Conservation (phyloP, 192 early-diverging fungal species). For the Linnemannia elongata region DNA sequence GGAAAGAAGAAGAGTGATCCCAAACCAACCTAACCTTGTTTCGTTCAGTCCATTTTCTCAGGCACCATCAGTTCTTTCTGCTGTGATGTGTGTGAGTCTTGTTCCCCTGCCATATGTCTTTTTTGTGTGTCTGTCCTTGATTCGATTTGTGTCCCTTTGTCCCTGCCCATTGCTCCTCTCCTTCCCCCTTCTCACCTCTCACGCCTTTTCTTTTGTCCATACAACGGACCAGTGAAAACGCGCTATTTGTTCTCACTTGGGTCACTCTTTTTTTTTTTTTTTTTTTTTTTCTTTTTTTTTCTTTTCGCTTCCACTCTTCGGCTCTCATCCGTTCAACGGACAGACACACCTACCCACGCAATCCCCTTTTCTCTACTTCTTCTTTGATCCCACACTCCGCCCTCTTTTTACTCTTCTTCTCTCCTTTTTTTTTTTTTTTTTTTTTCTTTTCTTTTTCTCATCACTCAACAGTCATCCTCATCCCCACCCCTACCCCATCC, state of each 20-base stretch:
- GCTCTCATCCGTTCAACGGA: not conserved
- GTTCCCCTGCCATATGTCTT: no score
- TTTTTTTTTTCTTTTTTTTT: not conserved
- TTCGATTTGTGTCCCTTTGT: not conserved
- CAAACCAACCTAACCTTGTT: not conserved
- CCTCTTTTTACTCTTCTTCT: not conserved
- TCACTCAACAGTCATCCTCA: not conserved
- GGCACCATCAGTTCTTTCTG: not conserved
- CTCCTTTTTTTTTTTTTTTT: not conserved
- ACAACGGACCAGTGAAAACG: slow-evolving; percentile 10
- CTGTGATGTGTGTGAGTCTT: not conserved
- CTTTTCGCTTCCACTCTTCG: not conserved
- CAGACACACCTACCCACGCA: no score
- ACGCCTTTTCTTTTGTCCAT: no score
- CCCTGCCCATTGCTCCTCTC: not conserved
- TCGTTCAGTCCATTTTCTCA: not conserved
- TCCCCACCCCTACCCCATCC: not conserved
- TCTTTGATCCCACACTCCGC: not conserved
- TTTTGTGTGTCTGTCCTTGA: not conserved
- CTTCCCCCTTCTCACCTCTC: not conserved
- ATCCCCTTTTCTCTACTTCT: not conserved
- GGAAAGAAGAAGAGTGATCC: not conserved
- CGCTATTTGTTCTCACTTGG: not conserved
- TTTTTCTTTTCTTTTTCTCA: not conserved
- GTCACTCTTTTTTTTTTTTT: not conserved